These are phyloP conservation scores for Seiridium cupressi DNA, from an alignment of 2,329 filamentous ascomycete species.

Conservation along the genomic window DNA sequence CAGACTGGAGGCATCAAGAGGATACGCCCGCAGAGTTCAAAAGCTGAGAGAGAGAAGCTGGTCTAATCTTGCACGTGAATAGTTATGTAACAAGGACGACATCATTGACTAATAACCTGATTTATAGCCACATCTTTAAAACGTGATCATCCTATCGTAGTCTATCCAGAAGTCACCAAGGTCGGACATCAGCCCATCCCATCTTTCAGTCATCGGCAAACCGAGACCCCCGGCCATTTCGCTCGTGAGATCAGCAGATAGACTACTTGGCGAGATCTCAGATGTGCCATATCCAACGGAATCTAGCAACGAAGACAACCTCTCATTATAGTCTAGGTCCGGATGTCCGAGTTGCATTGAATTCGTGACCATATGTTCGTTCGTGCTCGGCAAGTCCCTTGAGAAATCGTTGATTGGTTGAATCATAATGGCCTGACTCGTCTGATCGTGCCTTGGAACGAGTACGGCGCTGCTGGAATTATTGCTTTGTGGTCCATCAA, in stretches of 20 bases:
- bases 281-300: not conserved
- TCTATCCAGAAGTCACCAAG: constrained; percentile 2
- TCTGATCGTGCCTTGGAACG: not conserved
- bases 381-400: not conserved
- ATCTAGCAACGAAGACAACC: not conserved
- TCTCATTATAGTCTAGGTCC: not conserved
- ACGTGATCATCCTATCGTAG: not conserved
- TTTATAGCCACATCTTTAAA: not conserved
- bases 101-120: too few relatives aligned
- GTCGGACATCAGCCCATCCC: not conserved
- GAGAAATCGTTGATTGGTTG: not conserved
- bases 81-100: too few relatives aligned
- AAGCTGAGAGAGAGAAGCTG: too few relatives aligned
- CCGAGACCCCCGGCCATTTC: not conserved
- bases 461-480: not conserved
- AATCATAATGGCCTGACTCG: not conserved
- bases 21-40: not conserved
- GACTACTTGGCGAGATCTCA: not conserved
- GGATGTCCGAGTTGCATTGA: not conserved
- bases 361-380: not conserved
- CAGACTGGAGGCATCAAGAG: constrained; percentile 5
- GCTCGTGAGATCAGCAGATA: not conserved
- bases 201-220: not conserved
- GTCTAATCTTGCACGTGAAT: too few relatives aligned
- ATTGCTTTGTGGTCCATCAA: not conserved